Evolutionary conservation across 1,139 yeast species (phyloP).

Genomic region (Debaryomyces nepalensis): DNA sequence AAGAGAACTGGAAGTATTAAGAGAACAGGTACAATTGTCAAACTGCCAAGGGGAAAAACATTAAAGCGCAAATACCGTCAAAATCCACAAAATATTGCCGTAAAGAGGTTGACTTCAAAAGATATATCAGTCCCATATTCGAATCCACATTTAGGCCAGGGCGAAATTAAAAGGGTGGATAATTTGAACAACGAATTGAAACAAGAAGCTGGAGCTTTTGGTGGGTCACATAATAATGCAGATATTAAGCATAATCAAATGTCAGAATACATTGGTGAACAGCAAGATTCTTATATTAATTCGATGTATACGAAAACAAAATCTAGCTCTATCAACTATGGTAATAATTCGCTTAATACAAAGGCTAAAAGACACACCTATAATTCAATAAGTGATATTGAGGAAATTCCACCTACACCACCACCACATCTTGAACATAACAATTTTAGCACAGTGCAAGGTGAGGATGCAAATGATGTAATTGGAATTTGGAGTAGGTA

Average conservation of each 20-base stretch:
- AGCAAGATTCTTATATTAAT: slow-evolving; percentile 28
- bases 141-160: slow-evolving; percentile 36
- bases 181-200: slow-evolving; percentile 33
- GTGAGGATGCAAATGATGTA: slow-evolving; percentile 1
- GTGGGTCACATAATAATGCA: slow-evolving; percentile 17
- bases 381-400: slow-evolving; percentile 14
- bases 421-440: slow-evolving; percentile 26
- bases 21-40: too few species aligned
- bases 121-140: slow-evolving; percentile 14
- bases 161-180: slow-evolving; percentile 23
- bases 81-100: slow-evolving; percentile 23
- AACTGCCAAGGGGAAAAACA: slow-evolving; percentile 19
- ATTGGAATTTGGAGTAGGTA: slow-evolving; percentile 40
- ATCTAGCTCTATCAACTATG: slow-evolving; percentile 25
- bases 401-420: slow-evolving; percentile 35
- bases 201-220: slow-evolving; percentile 34
- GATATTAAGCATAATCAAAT: slow-evolving; percentile 29
- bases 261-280: slow-evolving; percentile 35
- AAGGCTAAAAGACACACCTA: neutral
- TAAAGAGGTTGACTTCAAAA: slow-evolving; percentile 15
- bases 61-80: slow-evolving; percentile 25
- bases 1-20: slow-evolving; percentile 28
- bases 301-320: slow-evolving; percentile 16
- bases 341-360: slow-evolving; percentile 10
- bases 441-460: neutral